These are phyloP conservation scores for Monosporascus ibericus DNA, from an alignment of 2,329 filamentous ascomycete species.

Conservation along the genomic window DNA sequence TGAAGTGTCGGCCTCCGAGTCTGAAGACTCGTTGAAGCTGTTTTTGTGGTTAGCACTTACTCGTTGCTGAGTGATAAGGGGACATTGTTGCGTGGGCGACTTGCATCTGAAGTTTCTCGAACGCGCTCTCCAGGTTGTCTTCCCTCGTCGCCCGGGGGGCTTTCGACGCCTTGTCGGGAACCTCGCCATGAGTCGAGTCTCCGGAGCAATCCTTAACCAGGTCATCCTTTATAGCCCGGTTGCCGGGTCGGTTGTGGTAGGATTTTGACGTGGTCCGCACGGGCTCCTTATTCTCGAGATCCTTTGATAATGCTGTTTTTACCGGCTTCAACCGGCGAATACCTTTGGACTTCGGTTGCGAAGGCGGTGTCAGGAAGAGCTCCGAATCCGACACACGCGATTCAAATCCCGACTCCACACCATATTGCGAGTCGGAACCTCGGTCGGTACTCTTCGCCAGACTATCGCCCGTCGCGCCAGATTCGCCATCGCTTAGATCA, in stretches of 20 bases:
- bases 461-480: slow-evolving; percentile 3
- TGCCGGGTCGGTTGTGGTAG: slow-evolving; percentile 1
- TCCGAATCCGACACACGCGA: slow-evolving; percentile 15
- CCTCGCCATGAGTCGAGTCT: not conserved
- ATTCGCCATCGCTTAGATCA: slow-evolving; percentile 8
- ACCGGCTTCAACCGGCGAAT: slow-evolving; percentile 11
- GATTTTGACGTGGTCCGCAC: slow-evolving; percentile 1
- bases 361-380: slow-evolving; percentile 10
- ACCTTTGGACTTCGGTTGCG: slow-evolving; percentile 12
- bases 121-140: slow-evolving; percentile 21
- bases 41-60: not conserved
- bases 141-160: slow-evolving; percentile 8
- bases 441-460: slow-evolving; percentile 11
- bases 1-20: slow-evolving; percentile 9
- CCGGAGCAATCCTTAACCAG: slow-evolving; percentile 4
- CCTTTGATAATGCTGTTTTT: slow-evolving; percentile 13
- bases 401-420: slow-evolving; percentile 11
- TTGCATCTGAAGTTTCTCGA: slow-evolving; percentile 27
- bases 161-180: not conserved
- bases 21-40: slow-evolving; percentile 22
- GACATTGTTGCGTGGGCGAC: slow-evolving; percentile 1
- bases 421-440: slow-evolving; percentile 17
- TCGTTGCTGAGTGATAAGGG: not conserved
- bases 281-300: slow-evolving; percentile 8
- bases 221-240: not conserved